Evolutionary conservation across 2,329 filamentous ascomycete genomes (phyloP), one percentile per base, ranked within the genome.

Genomic region (Helotiales sp.): DNA sequence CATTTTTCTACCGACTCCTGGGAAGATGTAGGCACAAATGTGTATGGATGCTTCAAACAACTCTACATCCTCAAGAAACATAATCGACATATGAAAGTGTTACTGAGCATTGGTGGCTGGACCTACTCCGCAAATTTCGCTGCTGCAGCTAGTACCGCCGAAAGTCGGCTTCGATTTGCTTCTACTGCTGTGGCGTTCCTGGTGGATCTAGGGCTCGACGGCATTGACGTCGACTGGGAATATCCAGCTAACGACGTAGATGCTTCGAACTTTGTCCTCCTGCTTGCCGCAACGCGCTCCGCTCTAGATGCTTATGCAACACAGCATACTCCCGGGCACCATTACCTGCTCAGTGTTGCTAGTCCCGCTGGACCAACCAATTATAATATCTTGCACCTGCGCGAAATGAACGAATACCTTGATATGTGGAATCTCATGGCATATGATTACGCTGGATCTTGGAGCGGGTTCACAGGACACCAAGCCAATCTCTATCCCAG

Each of bases 41-140:
- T 28, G 2, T 50, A 50, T 72, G 93, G 93, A 45, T 91, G 89
- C 76, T 78, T 93, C 62, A 96, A 96, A 80, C 92, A 96, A 75
- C 82, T 97, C 0, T 93, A 87, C 76, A 80, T 92, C 7, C 82
- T 93, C 50, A 97, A 97, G 80, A 89, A 94, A 78, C 79, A 84
- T 65, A 90, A 97, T 78, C 89, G 93, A 17, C 86, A 92, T 55
- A 78, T 97, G 63, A 96, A 96, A 76, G 84, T 91, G 1, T 82
- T 96, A 24, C 84, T 97, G 3, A 92, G 88, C 57, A 93, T 97
- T 70, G 93, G 93, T 57, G 93, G 93, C 32, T 96, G 91, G 91
- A 93, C 91, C 0, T 96, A 93, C 79, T 93, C 91, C 1, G 81
- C 85, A 72, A 92, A 93, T 77, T 95, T 97, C 76, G 83, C 91